These are phyloP conservation scores for Adansonia rubrostipa DNA, from an alignment of 441 rosid genomes.

Conservation along the genomic window DNA sequence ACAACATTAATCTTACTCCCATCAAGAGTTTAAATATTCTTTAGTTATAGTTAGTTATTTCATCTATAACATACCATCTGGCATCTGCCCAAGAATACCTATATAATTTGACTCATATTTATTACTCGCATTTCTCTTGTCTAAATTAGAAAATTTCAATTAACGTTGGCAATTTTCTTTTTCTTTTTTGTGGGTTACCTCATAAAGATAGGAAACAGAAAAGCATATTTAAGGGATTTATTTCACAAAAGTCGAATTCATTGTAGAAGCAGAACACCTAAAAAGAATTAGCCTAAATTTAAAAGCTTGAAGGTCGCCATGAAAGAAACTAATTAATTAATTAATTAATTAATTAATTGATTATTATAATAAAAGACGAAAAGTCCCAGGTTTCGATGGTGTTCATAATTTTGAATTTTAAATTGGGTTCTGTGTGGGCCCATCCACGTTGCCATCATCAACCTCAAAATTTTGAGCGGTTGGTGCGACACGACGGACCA, in stretches of 20 bases:
- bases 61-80: not conserved
- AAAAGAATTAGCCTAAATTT: not conserved
- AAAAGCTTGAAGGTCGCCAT: not conserved
- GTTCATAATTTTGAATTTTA: not conserved
- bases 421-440: not conserved
- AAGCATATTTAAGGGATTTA: not conserved
- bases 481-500: not conserved
- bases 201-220: not conserved
- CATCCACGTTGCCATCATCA: not conserved
- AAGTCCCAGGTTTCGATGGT: not conserved
- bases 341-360: not conserved
- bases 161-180: not conserved
- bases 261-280: not conserved
- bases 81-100: too few relatives aligned
- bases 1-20: too few relatives aligned
- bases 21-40: not conserved
- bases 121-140: not conserved
- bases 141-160: not conserved
- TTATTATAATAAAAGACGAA: not conserved
- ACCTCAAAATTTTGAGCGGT: not conserved
- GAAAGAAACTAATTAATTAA: too few relatives aligned
- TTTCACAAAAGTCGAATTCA: not conserved
- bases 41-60: not conserved
- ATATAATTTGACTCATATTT: too few relatives aligned
- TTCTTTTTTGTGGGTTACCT: not conserved